phyloP scores from a whole-genome alignment of 176 grass and related monocot species.

The Oryza brachyantha region DNA sequence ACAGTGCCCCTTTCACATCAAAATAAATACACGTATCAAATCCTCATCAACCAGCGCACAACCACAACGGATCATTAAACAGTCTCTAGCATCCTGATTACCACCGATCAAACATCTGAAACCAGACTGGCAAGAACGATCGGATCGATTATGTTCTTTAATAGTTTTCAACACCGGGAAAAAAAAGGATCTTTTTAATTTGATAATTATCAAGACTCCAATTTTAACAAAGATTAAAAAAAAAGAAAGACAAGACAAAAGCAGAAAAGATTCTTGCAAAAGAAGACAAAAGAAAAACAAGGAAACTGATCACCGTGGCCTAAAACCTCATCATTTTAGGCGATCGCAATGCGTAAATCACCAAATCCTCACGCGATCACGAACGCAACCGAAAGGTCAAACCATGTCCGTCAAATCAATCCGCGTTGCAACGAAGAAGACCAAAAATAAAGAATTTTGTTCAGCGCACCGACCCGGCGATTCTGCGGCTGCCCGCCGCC shows the following conservation, averaged over 20 bases:
- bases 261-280: constrained; percentile 3
- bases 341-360: constrained; percentile 11
- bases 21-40: constrained; percentile 21
- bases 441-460: neutral
- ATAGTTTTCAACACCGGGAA: neutral
- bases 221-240: neutral
- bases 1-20: constrained; percentile 22
- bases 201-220: neutral
- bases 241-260: neutral
- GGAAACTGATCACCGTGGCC: constrained; percentile 25
- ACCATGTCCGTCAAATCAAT: neutral
- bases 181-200: neutral
- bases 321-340: constrained; percentile 24
- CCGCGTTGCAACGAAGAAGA: neutral
- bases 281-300: neutral
- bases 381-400: constrained; percentile 22
- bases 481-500: constrained; percentile 46
- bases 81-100: neutral
- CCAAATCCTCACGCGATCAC: constrained; percentile 34
- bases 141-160: neutral
- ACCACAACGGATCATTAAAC: constrained; percentile 13
- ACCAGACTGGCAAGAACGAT: neutral
- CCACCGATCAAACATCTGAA: constrained; percentile 10
- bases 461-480: constrained; percentile 43
- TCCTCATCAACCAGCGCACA: neutral